Evolutionary conservation across 805 yeast species (phyloP), one percentile per base, ranked within the genome.

Genomic region (Candida xyloterini): DNA sequence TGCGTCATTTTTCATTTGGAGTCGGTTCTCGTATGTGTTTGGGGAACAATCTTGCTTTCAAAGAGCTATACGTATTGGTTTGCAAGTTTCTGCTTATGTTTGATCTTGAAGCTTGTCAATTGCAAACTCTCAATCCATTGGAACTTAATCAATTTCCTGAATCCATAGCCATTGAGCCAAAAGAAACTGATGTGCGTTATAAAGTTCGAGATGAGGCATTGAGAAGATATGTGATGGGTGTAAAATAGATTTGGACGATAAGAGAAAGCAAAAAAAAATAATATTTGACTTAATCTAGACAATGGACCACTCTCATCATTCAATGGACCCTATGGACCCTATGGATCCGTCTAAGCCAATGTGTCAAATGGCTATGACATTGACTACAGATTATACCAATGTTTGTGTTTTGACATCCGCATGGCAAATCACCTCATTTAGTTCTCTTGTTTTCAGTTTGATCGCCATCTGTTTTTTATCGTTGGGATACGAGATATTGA

Each of bases 21-120:
- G 72, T 75, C 14, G 95, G 95, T 0, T 66, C 81, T 1, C 60
- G 95, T 40, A 79, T 73, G 78, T 85, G 95, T 56, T 70, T 82
- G 0, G 95, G 93, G 0, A 71, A 72, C 33, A 70, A 73, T 38
- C 65, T 84, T 34, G 89, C 89, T 0, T 67, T 70, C 48, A 72
- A 76, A 38, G 89, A 84, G 55, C 63, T 84, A 51, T 85, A 84
- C 51, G 66, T 76, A 4, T 56, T 82, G 13, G 56, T 78, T 14
- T 62, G 76, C 43, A 72, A 86, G 37, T 53, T 79, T 37, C 54
- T 84, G 1, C 53, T 79, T 1, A 50, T 70, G 16, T 85, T 75
- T 52, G 63, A 70, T 35, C 66, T 83, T 10, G 59, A 66, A 9
- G 30, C 30, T 14, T 33, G 38, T 8, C 26, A 20, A 11, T 28